Evolutionary conservation across 2,329 filamentous ascomycete genomes (phyloP).

Genomic region (Penicillium sp.): DNA sequence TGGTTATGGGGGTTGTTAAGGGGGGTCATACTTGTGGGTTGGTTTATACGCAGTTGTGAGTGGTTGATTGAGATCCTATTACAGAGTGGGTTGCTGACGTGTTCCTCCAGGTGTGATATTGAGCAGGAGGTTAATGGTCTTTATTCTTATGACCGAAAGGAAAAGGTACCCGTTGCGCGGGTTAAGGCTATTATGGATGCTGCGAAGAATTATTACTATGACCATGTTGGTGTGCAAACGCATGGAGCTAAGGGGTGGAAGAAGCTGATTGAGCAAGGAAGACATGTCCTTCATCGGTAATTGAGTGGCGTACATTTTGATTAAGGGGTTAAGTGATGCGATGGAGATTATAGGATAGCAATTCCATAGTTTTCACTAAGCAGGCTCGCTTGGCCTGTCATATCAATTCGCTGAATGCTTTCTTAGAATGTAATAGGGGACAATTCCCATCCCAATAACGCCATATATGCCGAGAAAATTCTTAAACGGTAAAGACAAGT

Average conservation of each 20-base stretch:
- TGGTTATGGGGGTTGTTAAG: slow-evolving; percentile 59
- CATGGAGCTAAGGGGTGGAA: slow-evolving; percentile 18
- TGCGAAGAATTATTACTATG: slow-evolving; percentile 50
- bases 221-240: slow-evolving; percentile 18
- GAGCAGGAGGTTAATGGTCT: slow-evolving; percentile 70
- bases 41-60: slow-evolving; percentile 67
- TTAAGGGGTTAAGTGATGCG: neutral
- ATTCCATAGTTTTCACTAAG: slow-evolving; percentile 1
- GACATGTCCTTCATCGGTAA: slow-evolving; percentile 13
- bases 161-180: slow-evolving; percentile 59
- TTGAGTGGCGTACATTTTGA: no score
- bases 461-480: slow-evolving; percentile 24
- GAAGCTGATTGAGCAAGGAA: slow-evolving; percentile 18
- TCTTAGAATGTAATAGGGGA: neutral
- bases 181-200: slow-evolving; percentile 61
- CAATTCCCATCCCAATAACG: slow-evolving; percentile 14
- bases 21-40: slow-evolving; percentile 61
- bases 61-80: slow-evolving; percentile 3
- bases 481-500: neutral
- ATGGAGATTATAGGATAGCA: neutral
- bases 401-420: slow-evolving; percentile 12
- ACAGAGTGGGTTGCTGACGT: neutral
- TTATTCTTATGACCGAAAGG: slow-evolving; percentile 62
- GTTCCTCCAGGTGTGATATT: slow-evolving; percentile 49
- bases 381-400: neutral